A percentile compares a stretch with the other conserved stretches of the same genome.
Evolutionary conservation across 176 grass and related monocot species (phyloP).

Genomic region (Aechmea fasciata): DNA sequence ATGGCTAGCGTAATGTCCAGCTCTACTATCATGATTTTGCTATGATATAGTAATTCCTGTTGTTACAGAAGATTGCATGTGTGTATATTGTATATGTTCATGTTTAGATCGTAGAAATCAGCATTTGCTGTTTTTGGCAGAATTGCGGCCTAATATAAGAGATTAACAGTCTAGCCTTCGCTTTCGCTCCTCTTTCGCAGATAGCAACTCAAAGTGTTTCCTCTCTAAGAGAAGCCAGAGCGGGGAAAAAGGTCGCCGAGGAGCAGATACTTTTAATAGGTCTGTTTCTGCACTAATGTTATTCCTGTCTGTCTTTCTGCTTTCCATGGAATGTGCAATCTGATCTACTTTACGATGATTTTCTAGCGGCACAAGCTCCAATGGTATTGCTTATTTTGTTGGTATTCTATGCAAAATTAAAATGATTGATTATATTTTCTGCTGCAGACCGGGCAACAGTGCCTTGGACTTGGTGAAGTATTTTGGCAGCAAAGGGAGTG

Average conservation of each 20-base stretch:
- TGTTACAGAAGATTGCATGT: too few relatives aligned
- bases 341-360: neutral
- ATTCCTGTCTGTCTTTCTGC: neutral
- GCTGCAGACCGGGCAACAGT: conserved; percentile 77
- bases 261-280: conserved; percentile 64
- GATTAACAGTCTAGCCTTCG: neutral
- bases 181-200: conserved; percentile 15
- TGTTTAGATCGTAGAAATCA: neutral
- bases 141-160: neutral
- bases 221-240: conserved; percentile 69
- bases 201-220: conserved; percentile 89
- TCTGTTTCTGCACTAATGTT: conserved; percentile 8
- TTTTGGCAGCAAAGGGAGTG: conserved; percentile 85
- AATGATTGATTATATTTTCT: conserved; percentile 9
- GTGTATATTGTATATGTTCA: too few relatives aligned
- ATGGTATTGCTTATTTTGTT: neutral
- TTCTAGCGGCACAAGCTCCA: neutral
- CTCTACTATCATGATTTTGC: neutral
- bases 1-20: neutral
- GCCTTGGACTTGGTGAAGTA: conserved; percentile 78
- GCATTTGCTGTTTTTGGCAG: neutral
- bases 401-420: neutral
- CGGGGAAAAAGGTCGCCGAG: conserved; percentile 78
- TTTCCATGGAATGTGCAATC: neutral
- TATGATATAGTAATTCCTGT: too few relatives aligned